Percentiles rank a stretch among this genome's conserved stretches.
These are phyloP conservation scores for Pulveroboletus ridleyi DNA, from an alignment of 1,284 basidiomycete species.

Conservation along the genomic window DNA sequence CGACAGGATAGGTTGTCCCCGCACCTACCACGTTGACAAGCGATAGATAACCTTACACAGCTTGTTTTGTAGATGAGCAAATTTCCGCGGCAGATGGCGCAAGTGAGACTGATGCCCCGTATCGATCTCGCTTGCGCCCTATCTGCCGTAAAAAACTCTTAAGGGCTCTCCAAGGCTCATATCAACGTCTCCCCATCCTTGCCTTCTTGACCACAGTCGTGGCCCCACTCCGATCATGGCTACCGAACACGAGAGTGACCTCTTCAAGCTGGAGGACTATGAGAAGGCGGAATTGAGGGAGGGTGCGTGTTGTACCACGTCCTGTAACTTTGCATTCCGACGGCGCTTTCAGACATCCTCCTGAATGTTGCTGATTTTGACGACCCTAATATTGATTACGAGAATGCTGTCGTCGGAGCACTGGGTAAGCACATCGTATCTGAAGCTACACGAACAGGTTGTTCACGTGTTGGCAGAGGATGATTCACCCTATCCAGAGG, in stretches of 20 bases:
- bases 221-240: constrained; percentile 20
- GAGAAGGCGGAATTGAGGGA: constrained; percentile 24
- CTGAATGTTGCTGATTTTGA: constrained; percentile 48
- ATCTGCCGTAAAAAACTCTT: too few species aligned
- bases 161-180: too few species aligned
- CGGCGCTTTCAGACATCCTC: constrained; percentile 20
- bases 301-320: constrained; percentile 11
- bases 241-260: constrained; percentile 6
- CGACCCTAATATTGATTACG: constrained; percentile 69
- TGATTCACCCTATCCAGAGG: constrained; percentile 77
- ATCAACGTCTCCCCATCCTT: too few species aligned
- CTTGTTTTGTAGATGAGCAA: too few species aligned
- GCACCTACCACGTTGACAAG: too few species aligned
- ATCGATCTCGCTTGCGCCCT: too few species aligned
- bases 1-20: too few species aligned
- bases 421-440: constrained; percentile 31
- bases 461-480: constrained; percentile 42
- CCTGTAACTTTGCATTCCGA: background rate
- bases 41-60: too few species aligned
- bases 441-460: background rate
- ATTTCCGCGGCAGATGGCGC: too few species aligned
- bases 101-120: too few species aligned
- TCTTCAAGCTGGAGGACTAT: constrained; percentile 9
- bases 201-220: background rate
- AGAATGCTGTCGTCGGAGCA: constrained; percentile 45